Evolutionary conservation across 495 filamentous ascomycete genomes (phyloP), one percentile per base, ranked within the genome.

Genomic region (Podospora comata): DNA sequence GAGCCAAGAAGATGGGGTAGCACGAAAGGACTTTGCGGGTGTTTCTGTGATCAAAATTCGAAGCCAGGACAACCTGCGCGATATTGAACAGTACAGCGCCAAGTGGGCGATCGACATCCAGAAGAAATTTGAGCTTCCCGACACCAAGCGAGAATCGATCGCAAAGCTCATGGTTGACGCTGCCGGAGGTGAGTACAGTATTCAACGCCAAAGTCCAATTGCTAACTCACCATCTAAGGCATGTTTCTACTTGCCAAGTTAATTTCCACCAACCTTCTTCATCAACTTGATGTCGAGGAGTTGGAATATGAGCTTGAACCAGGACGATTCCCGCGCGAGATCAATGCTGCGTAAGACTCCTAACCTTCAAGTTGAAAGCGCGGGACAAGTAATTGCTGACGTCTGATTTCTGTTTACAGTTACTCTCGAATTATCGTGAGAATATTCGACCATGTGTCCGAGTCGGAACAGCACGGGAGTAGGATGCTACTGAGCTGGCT

Each of bases 401-500:
- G 20, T 23, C 20, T 23, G 20, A 30, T 16, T 16, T 48, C 13
- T 16, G 1, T 61, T 61, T 18, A 6, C 59, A 61, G 59, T 6
- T 61, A 28, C 18, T 30, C 16, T 28, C 59, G 59, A 13, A 61
- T 61, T 18, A 28, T 61, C 6, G 26, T 28, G 4, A 18, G 59
- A 18, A 61, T 61, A 9, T 28, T 61, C 5, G 26, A 30, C 20
- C 26, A 18, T 30, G 59, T 6, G 3, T 18, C 59, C 5, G 59
- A 61, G 30, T 27, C 27, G 2, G 16, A 18, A 6, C 59, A 28
- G 26, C 16, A 30, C 4, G 26, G 26, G 23, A 26, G 18, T 7
- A 61, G 30, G 27, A 61, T 18, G 26, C 26, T 61, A 18, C 59
- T 61, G n/a, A 32, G 59, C 16, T 61, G 59, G 59, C 20, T 61